Base-by-base conservation (phyloP, 2,329 filamentous ascomycete species). In the Mariannaea sp. region DNA sequence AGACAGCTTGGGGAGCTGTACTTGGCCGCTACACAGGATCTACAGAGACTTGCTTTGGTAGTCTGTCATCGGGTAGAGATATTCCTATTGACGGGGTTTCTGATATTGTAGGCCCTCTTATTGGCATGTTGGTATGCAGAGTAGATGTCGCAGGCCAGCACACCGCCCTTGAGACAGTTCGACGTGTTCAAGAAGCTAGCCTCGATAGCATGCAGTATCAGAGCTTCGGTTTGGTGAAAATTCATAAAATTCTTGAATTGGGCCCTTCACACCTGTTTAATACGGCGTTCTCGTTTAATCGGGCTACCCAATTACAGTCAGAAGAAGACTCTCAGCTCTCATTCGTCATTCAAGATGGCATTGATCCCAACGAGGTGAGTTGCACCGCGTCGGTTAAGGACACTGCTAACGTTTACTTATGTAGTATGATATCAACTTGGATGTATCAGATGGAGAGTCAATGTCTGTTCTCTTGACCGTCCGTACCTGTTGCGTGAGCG, bases 1-100 rank as follows among this genome's bases (percentile, higher is more conserved):
- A 45, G 7, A 41, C 27, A 1, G 49, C 49, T 3, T 52, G 49
- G 49, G 49, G 32, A 17, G 26, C 40, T 17, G 49, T 52, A 5
- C 42, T 52, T 1, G 19, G 35, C 10, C 24, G 29, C 5, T 46
- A 40, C 24, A 52, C 49, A 1, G 42, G 42, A 14, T 30, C 27
- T 3, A 22, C 8, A 5, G 20, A n/a, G 3, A 36, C 42, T 4
- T 41, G 49, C 17, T 52, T 52, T 20, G 49, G 49, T 19, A 30
- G 26, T 10, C 16, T 50, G 12, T 43, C 29, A 10, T 30, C 39
- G 6, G 47, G 47, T 9, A 38, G 47, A 35, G 47, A 50, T 14
- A 8, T 50, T 2, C 39, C 29, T 38, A 24, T 50, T 26, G 35
- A 33, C 29, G n/a, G 22, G 8, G 20, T 29, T 20, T 7, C 41